These are phyloP conservation scores for Pythium dissimile DNA, from an alignment of 352 stramenopile genomes.

Conservation along the genomic window DNA sequence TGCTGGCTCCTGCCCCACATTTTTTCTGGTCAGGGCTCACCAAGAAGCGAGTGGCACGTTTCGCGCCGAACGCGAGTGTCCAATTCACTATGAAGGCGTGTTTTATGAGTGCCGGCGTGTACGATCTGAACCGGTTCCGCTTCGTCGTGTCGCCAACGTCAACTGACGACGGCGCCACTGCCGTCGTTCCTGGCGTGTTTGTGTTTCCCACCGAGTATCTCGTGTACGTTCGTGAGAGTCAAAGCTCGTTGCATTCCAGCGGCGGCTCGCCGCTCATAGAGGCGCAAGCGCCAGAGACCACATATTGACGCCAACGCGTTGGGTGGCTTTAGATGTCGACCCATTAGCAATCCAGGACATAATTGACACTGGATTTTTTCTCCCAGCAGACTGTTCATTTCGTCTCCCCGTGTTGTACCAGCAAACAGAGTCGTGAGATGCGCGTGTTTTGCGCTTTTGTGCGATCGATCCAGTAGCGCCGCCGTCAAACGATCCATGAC, in stretches of 20 bases:
- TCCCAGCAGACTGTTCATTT: no score
- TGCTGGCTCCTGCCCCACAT: conserved; percentile 36
- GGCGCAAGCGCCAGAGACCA: no score
- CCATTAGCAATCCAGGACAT: neutral
- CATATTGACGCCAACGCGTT: no score
- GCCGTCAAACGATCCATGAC: no score
- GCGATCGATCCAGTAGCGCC: no score
- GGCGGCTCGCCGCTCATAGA: neutral
- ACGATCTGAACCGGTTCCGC: conserved; percentile 82
- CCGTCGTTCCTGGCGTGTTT: conserved; percentile 36
- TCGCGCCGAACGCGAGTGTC: conserved; percentile 39
- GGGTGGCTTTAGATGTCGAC: no score
- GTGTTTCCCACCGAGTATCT: conserved; percentile 78
- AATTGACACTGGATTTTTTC: no score
- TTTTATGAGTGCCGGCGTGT: conserved; percentile 69
- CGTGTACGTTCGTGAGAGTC: conserved; percentile 45
- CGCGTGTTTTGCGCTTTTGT: no score
- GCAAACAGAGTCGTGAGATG: no score
- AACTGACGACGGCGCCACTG: neutral
- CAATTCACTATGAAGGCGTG: conserved; percentile 66
- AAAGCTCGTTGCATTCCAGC: neutral
- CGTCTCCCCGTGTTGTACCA: no score
- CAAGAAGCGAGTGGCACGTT: conserved; percentile 59
- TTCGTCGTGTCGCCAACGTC: conserved; percentile 40
- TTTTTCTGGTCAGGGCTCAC: conserved; percentile 82